Conservation (phyloP, 768 basidiomycete genomes). For the Terana coerulea region DNA sequence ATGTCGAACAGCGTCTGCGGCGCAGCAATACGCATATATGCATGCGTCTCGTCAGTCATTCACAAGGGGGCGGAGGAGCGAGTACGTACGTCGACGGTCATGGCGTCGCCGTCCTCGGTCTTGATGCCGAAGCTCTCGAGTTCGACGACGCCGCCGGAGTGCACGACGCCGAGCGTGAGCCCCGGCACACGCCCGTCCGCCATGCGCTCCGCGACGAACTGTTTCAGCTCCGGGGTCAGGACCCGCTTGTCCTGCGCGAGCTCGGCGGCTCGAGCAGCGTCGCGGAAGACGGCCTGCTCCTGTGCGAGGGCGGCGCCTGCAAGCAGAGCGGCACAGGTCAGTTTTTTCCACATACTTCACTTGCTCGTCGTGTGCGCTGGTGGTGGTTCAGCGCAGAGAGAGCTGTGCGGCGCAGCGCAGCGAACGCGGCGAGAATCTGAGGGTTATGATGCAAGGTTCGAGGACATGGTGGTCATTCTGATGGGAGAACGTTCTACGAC, state of each 20-base stretch:
- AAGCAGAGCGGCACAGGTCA: too few species aligned
- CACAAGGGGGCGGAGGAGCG: background rate
- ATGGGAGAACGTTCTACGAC: too few species aligned
- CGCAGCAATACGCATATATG: background rate
- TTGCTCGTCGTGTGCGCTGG: too few species aligned
- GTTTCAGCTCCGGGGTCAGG: constrained; percentile 5
- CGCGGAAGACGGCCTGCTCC: too few species aligned
- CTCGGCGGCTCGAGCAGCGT: background rate
- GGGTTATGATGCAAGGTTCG: too few species aligned
- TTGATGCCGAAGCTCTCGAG: constrained; percentile 8
- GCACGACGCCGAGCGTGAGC: constrained; percentile 12
- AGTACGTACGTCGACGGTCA: constrained; percentile 6
- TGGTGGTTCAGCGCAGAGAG: too few species aligned
- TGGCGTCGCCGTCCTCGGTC: constrained; percentile 9
- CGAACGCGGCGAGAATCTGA: too few species aligned
- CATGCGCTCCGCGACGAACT: background rate
- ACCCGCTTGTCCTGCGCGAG: background rate
- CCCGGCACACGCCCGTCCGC: constrained; percentile 8
- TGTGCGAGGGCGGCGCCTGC: too few species aligned
- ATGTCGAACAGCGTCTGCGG: constrained; percentile 25
- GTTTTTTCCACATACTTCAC: too few species aligned
- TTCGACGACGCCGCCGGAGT: constrained; percentile 7
- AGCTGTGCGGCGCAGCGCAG: too few species aligned
- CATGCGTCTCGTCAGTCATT: background rate
- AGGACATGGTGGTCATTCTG: too few species aligned